Evolutionary conservation across 768 basidiomycete species (phyloP), one percentile per base, ranked within the genome.

Genomic region (Phaffia tasmanica): DNA sequence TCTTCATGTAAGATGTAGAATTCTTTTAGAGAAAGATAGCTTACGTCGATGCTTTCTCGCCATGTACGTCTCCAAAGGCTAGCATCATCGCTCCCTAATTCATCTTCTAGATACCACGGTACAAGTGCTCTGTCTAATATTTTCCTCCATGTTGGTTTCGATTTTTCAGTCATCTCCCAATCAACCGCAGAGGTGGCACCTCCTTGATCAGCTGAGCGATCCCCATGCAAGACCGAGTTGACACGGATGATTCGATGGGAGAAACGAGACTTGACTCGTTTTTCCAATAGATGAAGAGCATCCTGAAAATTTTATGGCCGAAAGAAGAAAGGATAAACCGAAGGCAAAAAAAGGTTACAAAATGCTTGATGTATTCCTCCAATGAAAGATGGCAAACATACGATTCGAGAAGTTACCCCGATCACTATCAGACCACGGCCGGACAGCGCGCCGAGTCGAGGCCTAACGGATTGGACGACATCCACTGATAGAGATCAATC

Each of bases 251-350:
- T 88, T 64, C 95, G 81, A 42, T 92, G 90, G 1, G 93, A 97
- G 78, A 98, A 99, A 3, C 95, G 84, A 70, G 91, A 95, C 77
- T 98, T 95, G 59, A 99, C 95, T 54, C 95, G 82, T 75, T 99
- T 99, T 75, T 99, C 95, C 21, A 99, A 80, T 2, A 88, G 77
- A 70, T 88, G 87, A 67, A 97, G 82, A 21, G 89, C 87, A 72
- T 98, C 92, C 77, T 79, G 67, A 15, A 0, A 5, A 27, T 30
- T 32, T 42, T 25, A 54, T 21, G 46, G 56, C 18, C 8, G 15
- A 27, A 8, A n/a, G n/a, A 18, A n/a, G 8, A 54, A 16, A 54
- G 53, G 4, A 18, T 54, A 4, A 27, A n/a, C 27, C 8, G 30
- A 46, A 30, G 1, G 6, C 16, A 16, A 49, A 51, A 30, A 6